Conservation (phyloP, 768 basidiomycete species). For the Naematelia aurantialba region DNA sequence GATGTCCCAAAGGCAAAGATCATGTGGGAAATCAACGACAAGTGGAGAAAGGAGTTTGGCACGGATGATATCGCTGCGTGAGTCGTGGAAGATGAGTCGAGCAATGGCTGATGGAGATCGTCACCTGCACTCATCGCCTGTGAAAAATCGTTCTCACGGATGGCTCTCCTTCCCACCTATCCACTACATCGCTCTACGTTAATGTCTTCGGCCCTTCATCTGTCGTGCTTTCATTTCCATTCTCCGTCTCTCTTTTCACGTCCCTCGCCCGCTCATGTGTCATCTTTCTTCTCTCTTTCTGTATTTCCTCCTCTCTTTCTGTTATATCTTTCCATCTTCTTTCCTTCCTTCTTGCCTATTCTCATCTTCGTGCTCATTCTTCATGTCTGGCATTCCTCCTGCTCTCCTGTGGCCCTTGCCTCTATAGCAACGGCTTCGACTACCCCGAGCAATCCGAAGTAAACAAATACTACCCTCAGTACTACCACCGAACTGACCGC, state of each 20-base stretch:
- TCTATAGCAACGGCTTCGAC: slow-evolving; percentile 58
- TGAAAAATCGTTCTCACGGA: too few relatives aligned
- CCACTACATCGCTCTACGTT: not conserved
- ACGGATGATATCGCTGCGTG: slow-evolving; percentile 53
- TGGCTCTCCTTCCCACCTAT: too few relatives aligned
- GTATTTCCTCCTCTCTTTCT: not conserved
- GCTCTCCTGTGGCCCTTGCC: not conserved
- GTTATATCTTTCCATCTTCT: not conserved
- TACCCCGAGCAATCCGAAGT: slow-evolving; percentile 79
- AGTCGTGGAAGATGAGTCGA: slow-evolving; percentile 14
- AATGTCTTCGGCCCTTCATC: not conserved
- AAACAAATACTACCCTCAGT: slow-evolving; percentile 90
- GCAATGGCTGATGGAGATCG: not conserved
- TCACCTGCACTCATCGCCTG: too few relatives aligned
- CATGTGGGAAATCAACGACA: slow-evolving; percentile 76
- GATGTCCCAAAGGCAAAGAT: slow-evolving; percentile 73
- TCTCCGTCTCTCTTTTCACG: not conserved
- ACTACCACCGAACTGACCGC: slow-evolving; percentile 93
- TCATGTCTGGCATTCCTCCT: slow-evolving; percentile 1
- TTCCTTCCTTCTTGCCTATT: not conserved
- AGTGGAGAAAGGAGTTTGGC: slow-evolving; percentile 80
- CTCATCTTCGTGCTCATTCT: not conserved
- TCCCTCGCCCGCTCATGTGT: not conserved
- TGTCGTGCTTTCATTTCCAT: not conserved
- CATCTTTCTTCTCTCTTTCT: not conserved